Evolutionary conservation across 495 filamentous ascomycete species (phyloP).

Genomic region (Cercophora samala): DNA sequence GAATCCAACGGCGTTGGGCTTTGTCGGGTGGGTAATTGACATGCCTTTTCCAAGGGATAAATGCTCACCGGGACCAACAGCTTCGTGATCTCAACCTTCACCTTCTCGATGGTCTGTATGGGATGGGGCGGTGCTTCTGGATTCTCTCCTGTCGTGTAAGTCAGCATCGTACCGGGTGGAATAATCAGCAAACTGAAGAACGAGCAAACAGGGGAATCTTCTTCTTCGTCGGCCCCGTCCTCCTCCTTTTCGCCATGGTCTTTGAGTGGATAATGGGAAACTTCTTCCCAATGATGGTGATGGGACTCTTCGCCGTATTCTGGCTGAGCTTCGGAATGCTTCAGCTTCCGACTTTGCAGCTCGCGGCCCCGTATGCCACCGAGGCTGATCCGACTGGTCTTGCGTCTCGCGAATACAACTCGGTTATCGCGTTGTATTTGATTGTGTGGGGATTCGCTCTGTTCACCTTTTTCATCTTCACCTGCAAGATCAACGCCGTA

Average conservation of each 20-base stretch:
- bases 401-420: constrained; percentile 46
- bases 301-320: constrained; percentile 56
- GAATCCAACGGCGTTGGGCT: constrained; percentile 53
- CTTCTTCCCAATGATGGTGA: constrained; percentile 57
- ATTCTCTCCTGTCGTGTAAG: constrained; percentile 49
- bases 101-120: constrained; percentile 49
- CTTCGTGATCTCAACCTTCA: constrained; percentile 51
- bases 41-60: background rate
- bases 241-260: constrained; percentile 47
- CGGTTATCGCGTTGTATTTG: constrained; percentile 48
- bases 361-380: constrained; percentile 48
- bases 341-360: constrained; percentile 49
- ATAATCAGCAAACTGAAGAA: background rate
- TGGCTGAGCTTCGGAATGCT: constrained; percentile 55
- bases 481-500: constrained; percentile 51
- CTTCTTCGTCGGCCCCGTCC: constrained; percentile 52
- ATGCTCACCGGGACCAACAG: constrained; percentile 24
- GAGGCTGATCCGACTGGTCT: constrained; percentile 42
- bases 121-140: constrained; percentile 52
- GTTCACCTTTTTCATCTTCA: constrained; percentile 56
- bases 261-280: constrained; percentile 52
- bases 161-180: background rate
- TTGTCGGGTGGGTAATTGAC: constrained; percentile 41
- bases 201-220: constrained; percentile 46
- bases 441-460: constrained; percentile 56